These are phyloP conservation scores for Pseudogymnoascus pannorum DNA, from an alignment of 2,329 filamentous ascomycete species.

Conservation along the genomic window DNA sequence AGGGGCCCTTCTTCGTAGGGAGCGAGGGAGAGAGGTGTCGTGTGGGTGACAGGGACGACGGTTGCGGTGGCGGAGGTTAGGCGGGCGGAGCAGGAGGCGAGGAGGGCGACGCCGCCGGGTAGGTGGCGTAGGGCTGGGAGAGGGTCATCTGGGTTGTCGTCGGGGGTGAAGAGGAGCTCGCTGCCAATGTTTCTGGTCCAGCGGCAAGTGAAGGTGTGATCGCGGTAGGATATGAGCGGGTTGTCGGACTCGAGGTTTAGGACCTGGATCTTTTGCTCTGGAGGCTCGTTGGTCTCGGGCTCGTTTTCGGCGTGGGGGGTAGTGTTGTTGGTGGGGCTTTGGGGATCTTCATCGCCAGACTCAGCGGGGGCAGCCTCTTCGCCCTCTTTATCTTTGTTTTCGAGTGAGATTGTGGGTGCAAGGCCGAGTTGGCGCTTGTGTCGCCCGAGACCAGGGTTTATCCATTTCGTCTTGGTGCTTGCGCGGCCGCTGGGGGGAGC, in stretches of 20 bases:
- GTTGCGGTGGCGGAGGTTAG: slow-evolving; percentile 47
- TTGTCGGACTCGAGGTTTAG: slow-evolving; percentile 71
- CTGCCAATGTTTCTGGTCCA: slow-evolving; percentile 84
- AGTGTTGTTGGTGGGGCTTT: slow-evolving; percentile 27
- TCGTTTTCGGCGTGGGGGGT: slow-evolving; percentile 27
- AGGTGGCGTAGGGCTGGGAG: slow-evolving; percentile 45
- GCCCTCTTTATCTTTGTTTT: slow-evolving; percentile 12
- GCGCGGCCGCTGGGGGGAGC: slow-evolving; percentile 8
- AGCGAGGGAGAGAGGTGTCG: neutral
- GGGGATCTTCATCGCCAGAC: slow-evolving; percentile 16
- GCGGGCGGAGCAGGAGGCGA: slow-evolving; percentile 63
- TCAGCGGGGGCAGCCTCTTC: slow-evolving; percentile 17
- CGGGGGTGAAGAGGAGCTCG: slow-evolving; percentile 64
- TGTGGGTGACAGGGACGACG: slow-evolving; percentile 9
- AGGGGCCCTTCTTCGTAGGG: neutral
- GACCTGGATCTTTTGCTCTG: slow-evolving; percentile 57
- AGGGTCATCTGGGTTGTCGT: slow-evolving; percentile 30
- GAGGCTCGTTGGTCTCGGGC: slow-evolving; percentile 24
- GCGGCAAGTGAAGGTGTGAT: slow-evolving; percentile 67
- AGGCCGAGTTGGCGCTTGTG: slow-evolving; percentile 13
- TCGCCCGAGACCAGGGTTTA: slow-evolving; percentile 20
- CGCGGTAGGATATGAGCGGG: slow-evolving; percentile 73
- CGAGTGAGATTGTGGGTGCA: slow-evolving; percentile 10
- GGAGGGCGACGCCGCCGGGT: slow-evolving; percentile 56
- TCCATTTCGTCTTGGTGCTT: slow-evolving; percentile 14